phyloP scores from a whole-genome alignment of 176 grass and related monocot species.

The Typha latifolia region DNA sequence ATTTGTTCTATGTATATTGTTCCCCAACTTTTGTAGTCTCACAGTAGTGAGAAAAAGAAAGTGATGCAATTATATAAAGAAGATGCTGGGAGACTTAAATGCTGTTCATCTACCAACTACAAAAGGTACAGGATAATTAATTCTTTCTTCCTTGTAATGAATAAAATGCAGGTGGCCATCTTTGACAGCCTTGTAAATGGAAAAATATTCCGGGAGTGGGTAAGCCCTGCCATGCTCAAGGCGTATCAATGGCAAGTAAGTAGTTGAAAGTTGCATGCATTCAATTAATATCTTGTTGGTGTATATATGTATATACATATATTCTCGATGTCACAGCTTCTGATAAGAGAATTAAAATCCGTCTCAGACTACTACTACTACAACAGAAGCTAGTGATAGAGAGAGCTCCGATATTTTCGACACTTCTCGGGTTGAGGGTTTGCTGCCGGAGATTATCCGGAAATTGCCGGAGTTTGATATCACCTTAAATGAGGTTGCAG shows the following conservation, averaged over 20 bases:
- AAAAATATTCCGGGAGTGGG: constrained; percentile 8
- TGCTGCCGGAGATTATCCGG: background rate
- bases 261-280: background rate
- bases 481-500: background rate
- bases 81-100: background rate
- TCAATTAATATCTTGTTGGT: background rate
- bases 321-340: background rate
- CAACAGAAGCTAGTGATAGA: background rate
- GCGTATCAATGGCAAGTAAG: constrained; percentile 17
- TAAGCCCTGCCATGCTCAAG: constrained; percentile 11
- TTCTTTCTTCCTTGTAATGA: background rate
- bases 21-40: no score
- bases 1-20: no score
- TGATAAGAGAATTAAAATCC: background rate
- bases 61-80: no score
- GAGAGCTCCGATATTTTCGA: background rate
- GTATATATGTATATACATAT: no score
- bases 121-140: background rate
- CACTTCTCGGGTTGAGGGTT: background rate
- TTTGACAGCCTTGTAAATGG: constrained; percentile 15
- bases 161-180: background rate
- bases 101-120: background rate
- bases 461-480: constrained; percentile 4
- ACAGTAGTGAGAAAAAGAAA: no score
- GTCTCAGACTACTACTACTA: background rate